Evolutionary conservation across 2,329 filamentous ascomycete species (phyloP).

Genomic region (Metarhizium guizhouense): DNA sequence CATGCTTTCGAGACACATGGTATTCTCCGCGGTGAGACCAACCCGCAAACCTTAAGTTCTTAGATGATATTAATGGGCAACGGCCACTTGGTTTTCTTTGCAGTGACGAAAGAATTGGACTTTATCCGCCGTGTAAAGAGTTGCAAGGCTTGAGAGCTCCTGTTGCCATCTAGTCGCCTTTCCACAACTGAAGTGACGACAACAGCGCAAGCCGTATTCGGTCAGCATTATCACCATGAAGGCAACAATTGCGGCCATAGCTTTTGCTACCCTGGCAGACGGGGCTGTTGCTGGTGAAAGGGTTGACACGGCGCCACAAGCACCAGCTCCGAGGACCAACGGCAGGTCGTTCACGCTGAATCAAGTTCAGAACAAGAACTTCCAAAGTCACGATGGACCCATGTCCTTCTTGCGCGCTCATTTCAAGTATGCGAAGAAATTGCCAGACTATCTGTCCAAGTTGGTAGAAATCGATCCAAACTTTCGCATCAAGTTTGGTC

Average conservation of each 20-base stretch:
- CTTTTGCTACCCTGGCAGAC: conserved; percentile 7
- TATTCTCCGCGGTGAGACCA: background rate
- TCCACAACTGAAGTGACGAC: background rate
- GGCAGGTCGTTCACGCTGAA: conserved; percentile 17
- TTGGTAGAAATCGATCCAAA: conserved; percentile 14
- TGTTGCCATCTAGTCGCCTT: background rate
- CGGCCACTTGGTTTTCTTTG: background rate
- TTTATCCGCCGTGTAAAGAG: background rate
- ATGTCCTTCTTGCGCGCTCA: conserved; percentile 22
- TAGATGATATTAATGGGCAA: background rate
- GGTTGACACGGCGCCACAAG: background rate
- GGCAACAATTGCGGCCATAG: conserved; percentile 1
- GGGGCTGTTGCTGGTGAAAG: background rate
- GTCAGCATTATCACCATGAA: conserved; percentile 4
- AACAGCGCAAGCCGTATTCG: background rate
- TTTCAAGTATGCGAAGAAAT: conserved; percentile 25
- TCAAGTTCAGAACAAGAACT: conserved; percentile 25
- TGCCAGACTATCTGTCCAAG: conserved; percentile 18
- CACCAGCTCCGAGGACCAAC: background rate
- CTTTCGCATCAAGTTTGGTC: conserved; percentile 15
- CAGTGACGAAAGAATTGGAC: background rate
- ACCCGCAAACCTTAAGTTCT: background rate
- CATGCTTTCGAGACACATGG: background rate
- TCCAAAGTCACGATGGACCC: conserved; percentile 22
- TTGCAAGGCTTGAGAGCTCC: background rate